Percentiles rank a stretch among this genome's conserved stretches.
These are phyloP conservation scores for Umbelopsis sp. DNA, from an alignment of 192 early-diverging fungal species.

Conservation along the genomic window DNA sequence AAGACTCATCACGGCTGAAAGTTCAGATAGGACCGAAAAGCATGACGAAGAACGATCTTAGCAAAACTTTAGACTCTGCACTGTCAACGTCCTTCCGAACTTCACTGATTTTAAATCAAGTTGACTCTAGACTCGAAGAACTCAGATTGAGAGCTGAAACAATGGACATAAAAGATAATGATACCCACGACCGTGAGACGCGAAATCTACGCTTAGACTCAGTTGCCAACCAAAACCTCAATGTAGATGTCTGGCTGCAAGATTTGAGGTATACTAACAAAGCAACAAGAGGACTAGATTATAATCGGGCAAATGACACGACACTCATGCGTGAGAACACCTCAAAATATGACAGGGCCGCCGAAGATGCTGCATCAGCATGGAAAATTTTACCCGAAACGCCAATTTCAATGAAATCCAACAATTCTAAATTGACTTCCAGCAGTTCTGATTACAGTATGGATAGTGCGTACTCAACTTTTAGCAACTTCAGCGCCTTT, in stretches of 20 bases:
- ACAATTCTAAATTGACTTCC: not conserved
- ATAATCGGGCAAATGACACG: no score
- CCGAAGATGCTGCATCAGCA: not conserved
- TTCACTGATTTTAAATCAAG: constrained; percentile 3
- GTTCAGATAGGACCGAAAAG: not conserved
- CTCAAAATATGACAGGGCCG: no score
- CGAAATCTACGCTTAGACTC: no score
- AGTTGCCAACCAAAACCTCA: no score
- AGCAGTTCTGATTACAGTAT: not conserved
- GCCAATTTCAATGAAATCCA: not conserved
- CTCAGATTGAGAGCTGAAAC: not conserved
- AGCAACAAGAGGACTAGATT: no score
- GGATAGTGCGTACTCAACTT: not conserved
- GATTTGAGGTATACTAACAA: no score
- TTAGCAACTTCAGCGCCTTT: not conserved
- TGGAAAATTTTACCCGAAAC: not conserved
- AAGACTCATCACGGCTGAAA: not conserved
- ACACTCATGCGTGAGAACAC: no score
- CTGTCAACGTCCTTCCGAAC: constrained; percentile 1
- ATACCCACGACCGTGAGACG: no score
- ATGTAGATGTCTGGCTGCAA: no score
- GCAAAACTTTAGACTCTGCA: not conserved
- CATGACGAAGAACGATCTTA: not conserved
- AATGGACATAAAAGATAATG: no score
- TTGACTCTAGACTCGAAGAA: constrained; percentile 4